phyloP scores from a whole-genome alignment of 2,329 filamentous ascomycete species.

The Purpureocillium takamizusanense region DNA sequence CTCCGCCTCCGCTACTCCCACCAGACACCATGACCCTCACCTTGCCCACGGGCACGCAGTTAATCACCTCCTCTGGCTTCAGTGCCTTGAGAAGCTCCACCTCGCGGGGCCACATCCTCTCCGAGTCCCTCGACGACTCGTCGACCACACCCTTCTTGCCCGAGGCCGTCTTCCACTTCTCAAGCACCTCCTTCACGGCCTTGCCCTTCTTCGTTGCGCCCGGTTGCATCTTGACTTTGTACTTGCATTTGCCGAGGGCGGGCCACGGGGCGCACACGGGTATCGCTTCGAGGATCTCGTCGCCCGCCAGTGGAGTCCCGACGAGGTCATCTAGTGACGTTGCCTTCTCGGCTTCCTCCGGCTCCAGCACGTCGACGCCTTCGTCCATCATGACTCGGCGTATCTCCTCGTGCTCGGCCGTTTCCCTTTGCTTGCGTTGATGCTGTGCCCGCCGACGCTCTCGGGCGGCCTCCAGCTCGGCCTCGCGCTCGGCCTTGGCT shows the following conservation, averaged over 20 bases:
- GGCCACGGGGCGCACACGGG: constrained; percentile 58
- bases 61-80: constrained; percentile 75
- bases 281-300: constrained; percentile 66
- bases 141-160: constrained; percentile 50
- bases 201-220: constrained; percentile 89
- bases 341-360: constrained; percentile 44
- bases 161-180: constrained; percentile 64
- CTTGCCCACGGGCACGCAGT: constrained; percentile 71
- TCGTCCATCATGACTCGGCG: constrained; percentile 52
- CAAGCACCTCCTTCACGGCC: constrained; percentile 82
- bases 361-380: constrained; percentile 50
- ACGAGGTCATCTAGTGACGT: constrained; percentile 62
- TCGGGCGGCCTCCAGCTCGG: constrained; percentile 60
- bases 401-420: constrained; percentile 66
- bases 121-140: constrained; percentile 50
- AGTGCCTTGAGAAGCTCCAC: constrained; percentile 74
- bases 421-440: constrained; percentile 64
- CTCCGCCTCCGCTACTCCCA: constrained; percentile 33
- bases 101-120: constrained; percentile 78
- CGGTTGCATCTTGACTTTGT: constrained; percentile 91
- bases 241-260: constrained; percentile 66
- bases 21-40: constrained; percentile 70
- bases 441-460: constrained; percentile 75
- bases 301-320: constrained; percentile 68
- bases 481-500: constrained; percentile 58